These are phyloP conservation scores for Beauveria brongniartii DNA, from an alignment of 2,329 filamentous ascomycete genomes.

Conservation along the genomic window DNA sequence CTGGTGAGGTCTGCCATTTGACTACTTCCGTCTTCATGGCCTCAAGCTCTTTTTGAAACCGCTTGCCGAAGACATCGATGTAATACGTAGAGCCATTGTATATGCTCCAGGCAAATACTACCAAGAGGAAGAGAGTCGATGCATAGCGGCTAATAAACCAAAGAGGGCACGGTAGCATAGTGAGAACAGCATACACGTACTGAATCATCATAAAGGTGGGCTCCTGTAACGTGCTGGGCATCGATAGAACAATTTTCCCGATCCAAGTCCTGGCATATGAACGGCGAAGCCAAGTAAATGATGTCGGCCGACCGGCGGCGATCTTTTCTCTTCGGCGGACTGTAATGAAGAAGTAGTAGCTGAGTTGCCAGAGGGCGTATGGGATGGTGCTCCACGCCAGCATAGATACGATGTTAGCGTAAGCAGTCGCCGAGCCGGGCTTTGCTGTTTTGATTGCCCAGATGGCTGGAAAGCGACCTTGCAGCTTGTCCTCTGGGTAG, in stretches of 20 bases:
- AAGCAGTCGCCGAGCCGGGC: constrained; percentile 69
- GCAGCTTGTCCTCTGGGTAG: constrained; percentile 55
- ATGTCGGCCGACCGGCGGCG: constrained; percentile 87
- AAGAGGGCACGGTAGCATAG: constrained; percentile 87
- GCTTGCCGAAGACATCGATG: constrained; percentile 93
- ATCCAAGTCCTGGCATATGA: constrained; percentile 88
- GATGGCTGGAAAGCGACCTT: constrained; percentile 71
- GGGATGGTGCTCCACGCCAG: constrained; percentile 89
- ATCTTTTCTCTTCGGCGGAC: constrained; percentile 94
- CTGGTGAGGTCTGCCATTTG: constrained; percentile 68
- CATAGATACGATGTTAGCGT: constrained; percentile 72
- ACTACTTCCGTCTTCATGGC: constrained; percentile 79
- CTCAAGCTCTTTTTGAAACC: constrained; percentile 95
- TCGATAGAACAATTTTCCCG: constrained; percentile 71
- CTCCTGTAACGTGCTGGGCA: constrained; percentile 72
- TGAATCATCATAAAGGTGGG: constrained; percentile 94
- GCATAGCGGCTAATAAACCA: constrained; percentile 90
- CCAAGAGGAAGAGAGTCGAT: constrained; percentile 65
- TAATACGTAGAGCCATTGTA: constrained; percentile 98
- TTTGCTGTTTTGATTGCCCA: constrained; percentile 66
- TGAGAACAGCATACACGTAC: constrained; percentile 81
- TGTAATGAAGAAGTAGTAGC: constrained; percentile 92
- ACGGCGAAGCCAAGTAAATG: constrained; percentile 91
- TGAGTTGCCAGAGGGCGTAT: constrained; percentile 86
- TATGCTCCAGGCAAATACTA: constrained; percentile 88